Evolutionary conservation across 352 stramenopile genomes (phyloP), one percentile per base, ranked within the genome.

Genomic region (Thalassiosira mediterranea): DNA sequence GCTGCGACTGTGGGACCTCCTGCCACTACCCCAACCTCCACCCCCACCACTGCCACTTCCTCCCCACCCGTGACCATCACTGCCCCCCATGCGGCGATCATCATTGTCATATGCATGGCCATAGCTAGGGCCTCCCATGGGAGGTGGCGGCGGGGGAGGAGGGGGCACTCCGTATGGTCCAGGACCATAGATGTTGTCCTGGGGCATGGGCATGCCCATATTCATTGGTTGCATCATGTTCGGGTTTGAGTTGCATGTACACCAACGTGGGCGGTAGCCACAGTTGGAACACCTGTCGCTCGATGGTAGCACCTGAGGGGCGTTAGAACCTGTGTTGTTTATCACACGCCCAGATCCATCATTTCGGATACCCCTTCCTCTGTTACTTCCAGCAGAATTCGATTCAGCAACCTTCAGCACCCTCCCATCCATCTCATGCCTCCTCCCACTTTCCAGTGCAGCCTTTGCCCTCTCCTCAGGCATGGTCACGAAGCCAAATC

Each of bases 401-500:
- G 82, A 90, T 59, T 87, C 80, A 31, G 84, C 87, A 58, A 93
- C 76, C 67, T 91, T 91, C 13, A 93, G 44, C 31, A 90, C 67
- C 28, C 87, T 62, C 13, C 83, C 84, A 54, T 88, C 74, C 65
- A 91, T 81, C 47, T 93, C 82, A 46, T 88, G 81, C 23, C 85
- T 84, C 19, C 60, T 47, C 15, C 72, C 72, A 40, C 74, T 71
- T 46, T 86, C 64, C 4, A 93, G 58, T 44, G 84, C 78, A 48
- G 83, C 62, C 13, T 71, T 60, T 32, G 84, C 84, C 49, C 83
- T 60, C 13, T 67, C 11, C 65, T 91, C 84, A 4, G 84, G 78
- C 57, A 93, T 80, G 15, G 87, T 91, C 15, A 93, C 84, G 76
- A 93, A 93, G 4, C 87, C 87, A 77, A 93, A 93, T 8, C 87